phyloP scores from a whole-genome alignment of 2,329 filamentous ascomycete genomes.

The Fusarium pseudoanthophilum region DNA sequence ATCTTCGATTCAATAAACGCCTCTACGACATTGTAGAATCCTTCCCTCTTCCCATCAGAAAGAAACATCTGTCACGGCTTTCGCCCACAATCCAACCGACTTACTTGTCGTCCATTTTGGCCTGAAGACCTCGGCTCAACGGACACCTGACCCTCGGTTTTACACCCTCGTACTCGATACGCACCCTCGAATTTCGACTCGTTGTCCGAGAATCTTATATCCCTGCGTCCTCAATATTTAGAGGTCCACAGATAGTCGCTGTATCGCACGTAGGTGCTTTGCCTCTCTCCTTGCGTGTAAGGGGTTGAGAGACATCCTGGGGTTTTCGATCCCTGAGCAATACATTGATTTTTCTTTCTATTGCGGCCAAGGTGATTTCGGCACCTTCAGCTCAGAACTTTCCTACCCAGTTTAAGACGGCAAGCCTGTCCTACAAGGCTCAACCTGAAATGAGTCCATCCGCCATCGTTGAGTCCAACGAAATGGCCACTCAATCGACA shows the following conservation, averaged over 20 bases:
- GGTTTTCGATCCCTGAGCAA: slow-evolving; percentile 33
- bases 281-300: slow-evolving; percentile 40
- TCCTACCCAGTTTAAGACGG: slow-evolving; percentile 25
- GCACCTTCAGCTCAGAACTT: slow-evolving; percentile 30
- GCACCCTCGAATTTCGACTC: slow-evolving; percentile 23
- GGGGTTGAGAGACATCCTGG: slow-evolving; percentile 42
- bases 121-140: slow-evolving; percentile 33
- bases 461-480: slow-evolving; percentile 44
- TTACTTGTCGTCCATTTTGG: background rate
- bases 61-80: slow-evolving; percentile 9
- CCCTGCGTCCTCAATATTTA: slow-evolving; percentile 37
- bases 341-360: slow-evolving; percentile 20
- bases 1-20: slow-evolving; percentile 29
- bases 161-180: slow-evolving; percentile 15
- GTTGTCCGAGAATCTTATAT: slow-evolving; percentile 15
- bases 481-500: slow-evolving; percentile 66
- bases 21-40: slow-evolving; percentile 20
- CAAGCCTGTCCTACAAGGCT: slow-evolving; percentile 33
- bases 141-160: slow-evolving; percentile 12
- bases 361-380: slow-evolving; percentile 36
- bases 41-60: slow-evolving; percentile 13
- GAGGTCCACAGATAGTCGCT: slow-evolving; percentile 36
- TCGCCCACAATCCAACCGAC: slow-evolving; percentile 27
- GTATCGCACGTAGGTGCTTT: slow-evolving; percentile 40
- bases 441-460: slow-evolving; percentile 45